Evolutionary conservation across 345 rosid genomes (phyloP), one percentile per base, ranked within the genome.

Genomic region (Iberis pinnata): DNA sequence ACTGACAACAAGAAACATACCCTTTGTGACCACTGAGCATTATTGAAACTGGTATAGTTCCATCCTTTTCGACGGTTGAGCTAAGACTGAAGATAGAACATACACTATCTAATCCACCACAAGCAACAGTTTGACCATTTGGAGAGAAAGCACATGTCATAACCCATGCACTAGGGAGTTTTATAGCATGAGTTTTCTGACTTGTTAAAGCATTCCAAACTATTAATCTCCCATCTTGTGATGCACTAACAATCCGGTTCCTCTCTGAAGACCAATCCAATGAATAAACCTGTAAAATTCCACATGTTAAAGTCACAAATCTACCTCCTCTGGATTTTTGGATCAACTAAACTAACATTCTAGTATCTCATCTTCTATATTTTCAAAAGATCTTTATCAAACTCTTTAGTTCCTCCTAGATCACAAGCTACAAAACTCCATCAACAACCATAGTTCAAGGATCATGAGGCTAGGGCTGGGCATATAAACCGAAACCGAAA

Each of bases 71-170:
- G 3, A 87, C 73, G 3, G 83, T 75, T 5, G 94, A 79, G 75
- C 80, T 93, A 44, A 93, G 80, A 74, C 82, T 88, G 69, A 93
- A 86, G 67, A 93, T 88, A 40, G 99, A 83, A 71, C 97, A 88
- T 15, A 76, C 78, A 50, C 92, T 86, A 59, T 93, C 99, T 52
- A 88, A 90, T 59, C 99, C 99, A 36, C 99, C 99, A 63, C 94
- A 83, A 22, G 99, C 94, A 70, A 93, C 97, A 2, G 89, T 79
- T 52, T 88, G 99, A 60, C 97, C 89, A 31, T 76, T 76, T 0
- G 99, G 94, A 43, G 95, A 87, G 74, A 92, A 92, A 32, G 95
- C 99, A 69, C 99, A 88, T 8, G 99, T 80, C 99, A 86, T 92
- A 64, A 92, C 95, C 94, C 95, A 86, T 1, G 97, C 92, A 65